Conservation (phyloP, 371 early-diverging fungal species). For the Mucor mucedo region DNA sequence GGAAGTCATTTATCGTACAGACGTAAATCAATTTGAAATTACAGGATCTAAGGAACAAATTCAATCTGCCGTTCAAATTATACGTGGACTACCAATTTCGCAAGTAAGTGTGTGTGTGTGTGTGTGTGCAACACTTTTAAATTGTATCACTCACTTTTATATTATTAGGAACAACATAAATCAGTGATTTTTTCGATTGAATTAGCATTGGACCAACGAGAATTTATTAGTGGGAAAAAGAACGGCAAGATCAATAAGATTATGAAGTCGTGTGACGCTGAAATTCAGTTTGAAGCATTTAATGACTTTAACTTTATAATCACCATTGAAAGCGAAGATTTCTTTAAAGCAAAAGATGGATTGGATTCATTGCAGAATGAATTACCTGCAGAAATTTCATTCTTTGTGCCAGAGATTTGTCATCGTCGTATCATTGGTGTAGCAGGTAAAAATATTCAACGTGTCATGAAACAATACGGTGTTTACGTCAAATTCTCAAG, state of each 20-base stretch:
- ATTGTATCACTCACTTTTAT: background rate
- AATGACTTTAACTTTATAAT: conserved; percentile 84
- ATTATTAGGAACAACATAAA: conserved; percentile 25
- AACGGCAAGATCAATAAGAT: conserved; percentile 95
- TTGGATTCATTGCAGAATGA: conserved; percentile 78
- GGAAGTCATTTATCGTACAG: conserved; percentile 43
- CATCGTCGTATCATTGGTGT: conserved; percentile 96
- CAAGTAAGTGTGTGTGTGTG: conserved; percentile 16
- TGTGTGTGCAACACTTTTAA: conserved; percentile 6
- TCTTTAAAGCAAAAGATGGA: conserved; percentile 70
- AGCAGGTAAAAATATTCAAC: conserved; percentile 93
- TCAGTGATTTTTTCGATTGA: conserved; percentile 62
- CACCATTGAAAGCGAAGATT: conserved; percentile 64
- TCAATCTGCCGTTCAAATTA: conserved; percentile 45
- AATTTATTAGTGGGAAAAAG: conserved; percentile 95
- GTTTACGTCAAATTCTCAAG: conserved; percentile 94
- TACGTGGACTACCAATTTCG: conserved; percentile 14
- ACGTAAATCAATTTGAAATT: conserved; percentile 48
- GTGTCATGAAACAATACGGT: conserved; percentile 94
- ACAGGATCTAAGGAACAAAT: conserved; percentile 57
- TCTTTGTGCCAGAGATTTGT: conserved; percentile 86
- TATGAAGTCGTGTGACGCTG: conserved; percentile 76
- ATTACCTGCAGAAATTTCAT: conserved; percentile 85
- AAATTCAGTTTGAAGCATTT: conserved; percentile 62
- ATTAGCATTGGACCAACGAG: conserved; percentile 81